These are phyloP conservation scores for Thyridium curvatum DNA, from an alignment of 2,329 filamentous ascomycete species.

Conservation along the genomic window DNA sequence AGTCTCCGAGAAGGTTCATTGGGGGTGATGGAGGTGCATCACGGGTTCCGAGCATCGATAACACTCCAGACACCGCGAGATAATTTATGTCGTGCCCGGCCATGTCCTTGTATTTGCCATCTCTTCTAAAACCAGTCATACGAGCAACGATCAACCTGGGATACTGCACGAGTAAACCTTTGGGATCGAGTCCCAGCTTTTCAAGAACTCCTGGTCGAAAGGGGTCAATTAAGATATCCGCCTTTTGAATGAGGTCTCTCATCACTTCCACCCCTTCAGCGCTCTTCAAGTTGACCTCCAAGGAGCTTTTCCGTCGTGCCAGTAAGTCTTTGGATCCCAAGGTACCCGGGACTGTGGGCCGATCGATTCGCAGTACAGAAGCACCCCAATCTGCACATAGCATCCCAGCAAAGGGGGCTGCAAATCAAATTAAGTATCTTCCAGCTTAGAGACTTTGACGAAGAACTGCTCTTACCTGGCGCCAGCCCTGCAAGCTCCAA, in stretches of 20 bases:
- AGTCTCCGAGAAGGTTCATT: slow-evolving; percentile 83
- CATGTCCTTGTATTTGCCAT: slow-evolving; percentile 81
- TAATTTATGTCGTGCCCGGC: slow-evolving; percentile 97
- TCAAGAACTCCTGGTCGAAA: slow-evolving; percentile 90
- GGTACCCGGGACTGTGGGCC: too few species aligned
- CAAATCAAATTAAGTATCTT: too few species aligned
- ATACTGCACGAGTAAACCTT: slow-evolving; percentile 60
- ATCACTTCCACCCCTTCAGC: slow-evolving; percentile 58
- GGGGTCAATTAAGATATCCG: slow-evolving; percentile 85
- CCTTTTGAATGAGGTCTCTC: slow-evolving; percentile 51
- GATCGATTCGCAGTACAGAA: slow-evolving; percentile 81
- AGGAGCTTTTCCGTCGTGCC: slow-evolving; percentile 72
- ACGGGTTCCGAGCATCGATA: slow-evolving; percentile 67
- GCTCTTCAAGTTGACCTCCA: slow-evolving; percentile 74
- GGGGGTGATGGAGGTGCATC: slow-evolving; percentile 73
- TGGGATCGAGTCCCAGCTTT: slow-evolving; percentile 70
- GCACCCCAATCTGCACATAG: slow-evolving; percentile 88
- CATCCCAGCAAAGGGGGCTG: slow-evolving; percentile 85
- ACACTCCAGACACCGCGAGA: slow-evolving; percentile 76
- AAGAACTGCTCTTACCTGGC: slow-evolving; percentile 55
- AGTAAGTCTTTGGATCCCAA: slow-evolving; percentile 61
- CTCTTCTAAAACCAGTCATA: slow-evolving; percentile 84
- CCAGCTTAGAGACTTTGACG: too few species aligned
- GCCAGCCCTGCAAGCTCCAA: slow-evolving; percentile 57
- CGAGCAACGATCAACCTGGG: slow-evolving; percentile 70